Evolutionary conservation across 257 asterid species (phyloP).

Genomic region (Salvia miltiorrhiza): DNA sequence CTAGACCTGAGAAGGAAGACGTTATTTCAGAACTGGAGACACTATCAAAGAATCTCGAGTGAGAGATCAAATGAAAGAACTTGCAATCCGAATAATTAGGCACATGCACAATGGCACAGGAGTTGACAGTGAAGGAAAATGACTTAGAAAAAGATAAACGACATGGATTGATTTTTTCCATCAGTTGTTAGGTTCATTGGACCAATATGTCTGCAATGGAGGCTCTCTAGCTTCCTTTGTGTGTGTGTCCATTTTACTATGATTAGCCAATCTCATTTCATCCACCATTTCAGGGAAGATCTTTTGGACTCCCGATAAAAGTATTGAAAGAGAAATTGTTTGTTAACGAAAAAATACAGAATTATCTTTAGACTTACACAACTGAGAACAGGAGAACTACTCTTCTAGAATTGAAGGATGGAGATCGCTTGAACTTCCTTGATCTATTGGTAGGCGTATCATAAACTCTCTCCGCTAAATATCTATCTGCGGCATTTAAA

Average conservation of each 20-base stretch:
- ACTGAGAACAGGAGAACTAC: conserved; percentile 77
- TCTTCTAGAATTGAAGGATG: conserved; percentile 86
- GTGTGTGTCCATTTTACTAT: neutral
- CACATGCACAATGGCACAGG: no score
- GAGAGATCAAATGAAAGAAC: neutral
- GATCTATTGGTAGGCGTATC: conserved; percentile 53
- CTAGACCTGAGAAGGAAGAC: conserved; percentile 49
- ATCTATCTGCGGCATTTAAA: conserved; percentile 42
- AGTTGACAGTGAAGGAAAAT: no score
- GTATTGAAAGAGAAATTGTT: neutral
- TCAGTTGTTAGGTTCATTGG: no score
- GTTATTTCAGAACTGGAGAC: neutral
- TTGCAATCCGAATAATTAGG: neutral
- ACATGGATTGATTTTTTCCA: no score
- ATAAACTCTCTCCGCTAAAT: no score
- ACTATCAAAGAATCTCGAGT: neutral
- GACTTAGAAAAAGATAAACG: no score
- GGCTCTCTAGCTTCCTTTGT: neutral
- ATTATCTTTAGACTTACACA: conserved; percentile 49
- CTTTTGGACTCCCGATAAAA: neutral
- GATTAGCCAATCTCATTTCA: neutral
- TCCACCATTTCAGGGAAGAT: neutral
- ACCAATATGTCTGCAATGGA: no score
- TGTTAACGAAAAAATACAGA: conserved; percentile 6
- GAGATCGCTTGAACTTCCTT: conserved; percentile 75